Percentiles rank a stretch among this genome's conserved stretches.
These are phyloP conservation scores for Rhododendron kiyosumense DNA, from an alignment of 148 eudicot genomes.

Conservation along the genomic window DNA sequence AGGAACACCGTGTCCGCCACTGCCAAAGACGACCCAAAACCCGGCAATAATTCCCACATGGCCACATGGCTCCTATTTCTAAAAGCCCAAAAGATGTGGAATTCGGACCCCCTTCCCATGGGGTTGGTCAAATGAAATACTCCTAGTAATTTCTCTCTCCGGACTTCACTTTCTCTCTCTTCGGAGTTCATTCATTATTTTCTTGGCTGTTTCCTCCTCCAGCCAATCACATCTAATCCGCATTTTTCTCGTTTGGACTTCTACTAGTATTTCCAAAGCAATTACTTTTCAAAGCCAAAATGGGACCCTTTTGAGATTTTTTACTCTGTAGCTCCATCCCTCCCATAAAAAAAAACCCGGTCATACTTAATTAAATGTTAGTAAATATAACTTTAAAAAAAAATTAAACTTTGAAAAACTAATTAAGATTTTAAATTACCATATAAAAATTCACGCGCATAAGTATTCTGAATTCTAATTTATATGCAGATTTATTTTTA, in stretches of 20 bases:
- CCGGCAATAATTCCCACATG: not conserved
- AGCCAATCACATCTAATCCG: constrained; percentile 7
- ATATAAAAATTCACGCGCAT: too few relatives aligned
- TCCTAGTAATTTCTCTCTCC: not conserved
- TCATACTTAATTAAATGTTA: too few relatives aligned
- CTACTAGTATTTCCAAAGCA: not conserved
- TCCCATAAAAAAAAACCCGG: too few relatives aligned
- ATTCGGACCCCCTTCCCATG: not conserved
- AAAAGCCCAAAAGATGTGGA: not conserved
- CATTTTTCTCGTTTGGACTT: not conserved
- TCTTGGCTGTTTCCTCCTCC: not conserved
- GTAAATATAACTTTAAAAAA: too few relatives aligned
- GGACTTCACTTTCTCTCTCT: not conserved
- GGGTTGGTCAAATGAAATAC: not conserved
- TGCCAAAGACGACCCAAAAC: not conserved
- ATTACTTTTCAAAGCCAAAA: not conserved
- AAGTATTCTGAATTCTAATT: too few relatives aligned
- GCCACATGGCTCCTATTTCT: not conserved
- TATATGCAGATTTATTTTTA: too few relatives aligned
- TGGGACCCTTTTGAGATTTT: too few relatives aligned
- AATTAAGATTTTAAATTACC: too few relatives aligned
- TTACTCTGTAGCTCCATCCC: too few relatives aligned
- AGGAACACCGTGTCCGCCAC: too few relatives aligned
- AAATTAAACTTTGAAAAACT: too few relatives aligned
- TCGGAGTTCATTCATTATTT: not conserved